Percentiles rank a stretch among this genome's conserved stretches.
Conservation (phyloP, 2,329 filamentous ascomycete species). For the Talaromyces sp. region DNA sequence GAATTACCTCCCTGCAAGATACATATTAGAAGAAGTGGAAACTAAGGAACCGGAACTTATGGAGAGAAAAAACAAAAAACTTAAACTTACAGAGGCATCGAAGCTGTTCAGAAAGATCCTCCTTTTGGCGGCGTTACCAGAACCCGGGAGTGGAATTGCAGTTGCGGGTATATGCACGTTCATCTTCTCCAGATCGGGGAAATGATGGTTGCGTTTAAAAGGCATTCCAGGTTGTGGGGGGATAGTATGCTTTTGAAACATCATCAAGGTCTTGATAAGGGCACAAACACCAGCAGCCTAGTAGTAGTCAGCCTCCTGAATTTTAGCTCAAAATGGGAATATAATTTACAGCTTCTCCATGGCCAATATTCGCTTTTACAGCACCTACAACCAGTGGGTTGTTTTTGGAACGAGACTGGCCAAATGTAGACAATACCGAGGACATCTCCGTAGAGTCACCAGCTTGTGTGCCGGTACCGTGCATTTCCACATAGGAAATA, state of each 20-base stretch:
- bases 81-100: not conserved
- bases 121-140: not conserved
- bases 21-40: not conserved
- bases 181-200: constrained; percentile 17
- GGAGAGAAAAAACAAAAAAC: not conserved
- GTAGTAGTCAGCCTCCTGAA: not conserved
- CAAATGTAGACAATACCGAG: constrained; percentile 21
- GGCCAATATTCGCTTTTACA: constrained; percentile 30
- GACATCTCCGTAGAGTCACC: constrained; percentile 27
- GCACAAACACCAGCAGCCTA: constrained; percentile 31
- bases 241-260: constrained; percentile 27
- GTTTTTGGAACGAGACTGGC: constrained; percentile 21
- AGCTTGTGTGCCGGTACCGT: constrained; percentile 26
- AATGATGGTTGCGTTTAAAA: constrained; percentile 18
- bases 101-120: constrained; percentile 4
- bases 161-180: constrained; percentile 14
- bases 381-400: constrained; percentile 23
- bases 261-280: constrained; percentile 30
- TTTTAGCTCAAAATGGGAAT: not conserved
- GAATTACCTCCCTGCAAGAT: constrained; percentile 5
- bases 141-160: not conserved
- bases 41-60: not conserved
- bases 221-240: constrained; percentile 24
- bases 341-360: constrained; percentile 34
- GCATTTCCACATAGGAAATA: constrained; percentile 27